Percentiles rank a stretch among this genome's conserved stretches.
phyloP scores from a whole-genome alignment of 495 filamentous ascomycete species.

The Pseudotulostoma volvatum region DNA sequence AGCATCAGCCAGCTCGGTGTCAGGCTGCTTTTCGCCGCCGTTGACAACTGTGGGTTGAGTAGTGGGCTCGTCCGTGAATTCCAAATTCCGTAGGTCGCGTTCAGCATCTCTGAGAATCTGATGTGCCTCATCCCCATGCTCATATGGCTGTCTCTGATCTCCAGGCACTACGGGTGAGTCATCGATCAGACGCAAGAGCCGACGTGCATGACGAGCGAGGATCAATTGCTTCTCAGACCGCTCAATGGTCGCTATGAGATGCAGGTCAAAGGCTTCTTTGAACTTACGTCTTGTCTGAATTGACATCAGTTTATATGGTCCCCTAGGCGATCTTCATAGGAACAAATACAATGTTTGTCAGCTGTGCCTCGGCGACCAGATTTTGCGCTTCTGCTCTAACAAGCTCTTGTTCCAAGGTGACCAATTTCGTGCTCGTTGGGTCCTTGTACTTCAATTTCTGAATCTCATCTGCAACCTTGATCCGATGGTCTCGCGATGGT shows the following conservation, averaged over 20 bases:
- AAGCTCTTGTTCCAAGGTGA: conserved; percentile 84
- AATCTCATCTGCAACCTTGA: conserved; percentile 81
- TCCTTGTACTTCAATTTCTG: conserved; percentile 78
- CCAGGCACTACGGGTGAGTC: conserved; percentile 83
- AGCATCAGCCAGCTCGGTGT: no score
- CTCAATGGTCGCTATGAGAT: conserved; percentile 78
- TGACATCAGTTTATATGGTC: background rate
- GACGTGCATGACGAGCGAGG: conserved; percentile 73
- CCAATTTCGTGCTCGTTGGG: conserved; percentile 55
- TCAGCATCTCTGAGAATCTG: conserved; percentile 89
- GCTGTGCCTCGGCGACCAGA: conserved; percentile 87
- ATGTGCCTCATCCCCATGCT: conserved; percentile 44
- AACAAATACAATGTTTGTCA: conserved; percentile 71
- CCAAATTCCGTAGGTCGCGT: conserved; percentile 66
- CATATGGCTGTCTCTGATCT: conserved; percentile 51
- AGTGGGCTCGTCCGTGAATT: conserved; percentile 40
- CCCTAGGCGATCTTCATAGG: background rate
- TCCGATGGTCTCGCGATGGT: conserved; percentile 68
- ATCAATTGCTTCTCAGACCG: conserved; percentile 92
- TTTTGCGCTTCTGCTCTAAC: conserved; percentile 90
- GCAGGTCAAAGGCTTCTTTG: conserved; percentile 79
- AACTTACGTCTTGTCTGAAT: conserved; percentile 73
- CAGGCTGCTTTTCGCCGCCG: no score
- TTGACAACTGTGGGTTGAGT: conserved; percentile 14
- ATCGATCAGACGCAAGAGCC: conserved; percentile 76